Percentiles rank a stretch among this genome's conserved stretches.
These are phyloP conservation scores for Xanthoconium purpureum DNA, from an alignment of 768 basidiomycete genomes.

Conservation along the genomic window DNA sequence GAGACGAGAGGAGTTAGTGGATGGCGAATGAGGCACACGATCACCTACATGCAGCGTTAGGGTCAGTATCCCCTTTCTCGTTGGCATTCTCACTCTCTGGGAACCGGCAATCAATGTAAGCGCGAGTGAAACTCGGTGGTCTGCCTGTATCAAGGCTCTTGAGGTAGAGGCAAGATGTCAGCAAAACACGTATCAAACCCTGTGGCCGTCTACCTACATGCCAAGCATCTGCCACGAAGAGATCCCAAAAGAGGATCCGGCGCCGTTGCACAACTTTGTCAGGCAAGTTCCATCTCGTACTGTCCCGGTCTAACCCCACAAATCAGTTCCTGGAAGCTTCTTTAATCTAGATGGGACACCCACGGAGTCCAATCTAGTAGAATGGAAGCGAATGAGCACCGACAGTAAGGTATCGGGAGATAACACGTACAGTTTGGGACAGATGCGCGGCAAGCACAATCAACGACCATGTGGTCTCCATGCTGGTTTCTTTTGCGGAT, in stretches of 20 bases:
- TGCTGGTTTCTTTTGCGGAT: slow-evolving; percentile 55
- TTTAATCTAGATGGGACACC: slow-evolving; percentile 29
- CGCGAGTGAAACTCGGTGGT: slow-evolving; percentile 63
- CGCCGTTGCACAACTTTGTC: slow-evolving; percentile 62
- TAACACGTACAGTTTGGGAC: slow-evolving; percentile 54
- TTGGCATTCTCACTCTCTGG: slow-evolving; percentile 35
- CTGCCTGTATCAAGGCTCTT: slow-evolving; percentile 70
- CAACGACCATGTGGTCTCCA: slow-evolving; percentile 70
- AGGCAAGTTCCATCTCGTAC: slow-evolving; percentile 60
- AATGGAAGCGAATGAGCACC: slow-evolving; percentile 15
- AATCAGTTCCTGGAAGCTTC: slow-evolving; percentile 8
- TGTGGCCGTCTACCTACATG: slow-evolving; percentile 40
- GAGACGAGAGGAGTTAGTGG: background rate
- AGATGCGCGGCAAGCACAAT: slow-evolving; percentile 64
- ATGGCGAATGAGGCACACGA: background rate
- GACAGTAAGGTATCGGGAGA: background rate
- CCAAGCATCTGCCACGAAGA: slow-evolving; percentile 71
- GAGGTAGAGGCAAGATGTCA: slow-evolving; percentile 5
- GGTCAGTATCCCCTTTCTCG: slow-evolving; percentile 22
- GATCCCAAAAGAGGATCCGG: slow-evolving; percentile 73
- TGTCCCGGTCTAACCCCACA: slow-evolving; percentile 52
- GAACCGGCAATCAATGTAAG: slow-evolving; percentile 65
- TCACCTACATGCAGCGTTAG: slow-evolving; percentile 26
- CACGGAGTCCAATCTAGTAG: slow-evolving; percentile 65
- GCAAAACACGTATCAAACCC: background rate